These are phyloP conservation scores for Xylaria polymorpha DNA, from an alignment of 2,329 filamentous ascomycete genomes.

Conservation along the genomic window DNA sequence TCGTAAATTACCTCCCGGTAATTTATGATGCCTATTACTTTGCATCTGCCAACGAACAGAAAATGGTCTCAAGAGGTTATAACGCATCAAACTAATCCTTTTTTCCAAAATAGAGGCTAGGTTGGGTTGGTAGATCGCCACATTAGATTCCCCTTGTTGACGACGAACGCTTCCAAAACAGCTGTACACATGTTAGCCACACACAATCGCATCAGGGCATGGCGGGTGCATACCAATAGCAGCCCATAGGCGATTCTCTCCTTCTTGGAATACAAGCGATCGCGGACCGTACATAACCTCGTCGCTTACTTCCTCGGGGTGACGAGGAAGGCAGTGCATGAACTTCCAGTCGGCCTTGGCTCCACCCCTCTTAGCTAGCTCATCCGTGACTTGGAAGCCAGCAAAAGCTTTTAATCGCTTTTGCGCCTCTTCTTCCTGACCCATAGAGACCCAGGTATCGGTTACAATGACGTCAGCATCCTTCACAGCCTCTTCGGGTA, in stretches of 20 bases:
- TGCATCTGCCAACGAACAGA: not conserved
- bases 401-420: slow-evolving; percentile 83
- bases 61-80: no score
- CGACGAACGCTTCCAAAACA: slow-evolving; percentile 87
- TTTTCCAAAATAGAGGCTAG: no score
- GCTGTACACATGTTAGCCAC: slow-evolving; percentile 57
- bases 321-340: slow-evolving; percentile 96
- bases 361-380: slow-evolving; percentile 83
- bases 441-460: slow-evolving; percentile 99
- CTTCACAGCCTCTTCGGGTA: slow-evolving; percentile 87
- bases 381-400: slow-evolving; percentile 91
- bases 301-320: slow-evolving; percentile 91
- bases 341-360: slow-evolving; percentile 94
- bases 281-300: slow-evolving; percentile 91
- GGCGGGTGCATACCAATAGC: slow-evolving; percentile 72
- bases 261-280: slow-evolving; percentile 92
- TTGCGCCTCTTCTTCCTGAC: slow-evolving; percentile 86
- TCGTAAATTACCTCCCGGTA: not conserved
- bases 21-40: slow-evolving; percentile 5
- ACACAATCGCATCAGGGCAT: slow-evolving; percentile 11
- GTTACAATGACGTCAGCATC: slow-evolving; percentile 91
- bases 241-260: slow-evolving; percentile 93
- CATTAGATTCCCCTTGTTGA: slow-evolving; percentile 86
- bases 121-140: slow-evolving; percentile 4
- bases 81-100: not conserved